A percentile compares a stretch with the other conserved stretches of the same genome.
Evolutionary conservation across 345 rosid genomes (phyloP).

Genomic region (Populus alba): DNA sequence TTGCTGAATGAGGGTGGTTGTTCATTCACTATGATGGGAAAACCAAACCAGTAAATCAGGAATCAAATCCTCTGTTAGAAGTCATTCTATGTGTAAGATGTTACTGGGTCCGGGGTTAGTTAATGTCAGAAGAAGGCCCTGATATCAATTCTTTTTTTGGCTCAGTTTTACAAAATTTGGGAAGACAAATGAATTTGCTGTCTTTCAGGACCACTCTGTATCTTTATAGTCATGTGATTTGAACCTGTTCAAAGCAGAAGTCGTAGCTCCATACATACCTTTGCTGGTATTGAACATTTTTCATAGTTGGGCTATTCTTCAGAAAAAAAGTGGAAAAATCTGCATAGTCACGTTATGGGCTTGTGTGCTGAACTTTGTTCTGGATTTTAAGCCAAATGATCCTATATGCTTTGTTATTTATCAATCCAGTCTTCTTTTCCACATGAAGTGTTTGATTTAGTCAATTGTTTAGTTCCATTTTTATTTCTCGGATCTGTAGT

Average conservation of each 20-base stretch:
- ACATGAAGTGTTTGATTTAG: not conserved
- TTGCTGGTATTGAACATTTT: no score
- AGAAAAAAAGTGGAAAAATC: no score
- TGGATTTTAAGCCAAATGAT: not conserved
- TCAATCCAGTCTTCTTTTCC: not conserved
- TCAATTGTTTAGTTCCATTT: no score
- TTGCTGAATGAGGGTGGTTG: not conserved
- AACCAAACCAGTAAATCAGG: no score
- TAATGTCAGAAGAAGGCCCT: no score
- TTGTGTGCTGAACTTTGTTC: no score
- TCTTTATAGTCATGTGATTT: not conserved
- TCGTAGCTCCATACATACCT: not conserved
- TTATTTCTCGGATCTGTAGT: no score
- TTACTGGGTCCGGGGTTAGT: not conserved
- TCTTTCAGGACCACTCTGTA: not conserved
- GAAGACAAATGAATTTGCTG: not conserved
- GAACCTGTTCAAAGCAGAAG: not conserved
- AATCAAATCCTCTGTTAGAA: no score
- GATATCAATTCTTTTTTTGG: not conserved
- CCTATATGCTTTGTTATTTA: not conserved
- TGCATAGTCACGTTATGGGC: no score
- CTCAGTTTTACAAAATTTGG: not conserved
- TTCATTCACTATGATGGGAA: not conserved
- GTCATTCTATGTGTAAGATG: not conserved
- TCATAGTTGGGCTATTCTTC: no score